These are phyloP conservation scores for Ganoderma sp. DNA, from an alignment of 1,284 basidiomycete species.

Conservation along the genomic window DNA sequence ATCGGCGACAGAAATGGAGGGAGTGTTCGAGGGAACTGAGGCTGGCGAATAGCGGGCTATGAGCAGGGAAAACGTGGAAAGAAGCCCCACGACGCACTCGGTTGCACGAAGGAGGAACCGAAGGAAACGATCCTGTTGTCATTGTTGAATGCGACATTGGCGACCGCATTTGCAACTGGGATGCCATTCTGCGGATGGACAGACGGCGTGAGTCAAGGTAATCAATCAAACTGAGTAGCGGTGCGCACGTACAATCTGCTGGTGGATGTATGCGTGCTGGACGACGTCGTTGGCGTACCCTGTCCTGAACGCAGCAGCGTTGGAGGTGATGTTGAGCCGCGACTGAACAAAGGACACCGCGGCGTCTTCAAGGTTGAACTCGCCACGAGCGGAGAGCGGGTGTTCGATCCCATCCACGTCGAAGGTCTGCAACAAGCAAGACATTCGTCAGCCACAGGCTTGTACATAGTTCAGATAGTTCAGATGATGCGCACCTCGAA, in stretches of 20 bases:
- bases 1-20: slow-evolving; percentile 45
- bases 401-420: slow-evolving; percentile 44
- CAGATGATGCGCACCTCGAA: slow-evolving; percentile 44
- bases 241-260: slow-evolving; percentile 36
- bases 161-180: slow-evolving; percentile 51
- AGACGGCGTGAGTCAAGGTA: too few species aligned
- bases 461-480: not conserved
- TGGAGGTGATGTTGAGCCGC: slow-evolving; percentile 36
- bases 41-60: slow-evolving; percentile 9
- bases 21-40: slow-evolving; percentile 48
- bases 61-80: too few species aligned
- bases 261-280: slow-evolving; percentile 46
- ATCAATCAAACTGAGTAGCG: too few species aligned
- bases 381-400: slow-evolving; percentile 39
- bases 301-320: slow-evolving; percentile 36
- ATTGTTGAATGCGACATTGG: slow-evolving; percentile 50
- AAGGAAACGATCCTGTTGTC: slow-evolving; percentile 51
- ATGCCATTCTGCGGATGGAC: slow-evolving; percentile 42
- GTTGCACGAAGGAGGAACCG: slow-evolving; percentile 57
- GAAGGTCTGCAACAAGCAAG: slow-evolving; percentile 44
- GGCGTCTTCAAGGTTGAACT: slow-evolving; percentile 38
- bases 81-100: slow-evolving; percentile 39
- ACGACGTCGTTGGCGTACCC: slow-evolving; percentile 40
- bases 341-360: slow-evolving; percentile 40
- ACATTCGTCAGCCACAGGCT: slow-evolving; percentile 20